A percentile compares a stretch with the other conserved stretches of the same genome.
phyloP scores from a whole-genome alignment of 306 rosid genomes.

The Cyclanthera cordifolia region DNA sequence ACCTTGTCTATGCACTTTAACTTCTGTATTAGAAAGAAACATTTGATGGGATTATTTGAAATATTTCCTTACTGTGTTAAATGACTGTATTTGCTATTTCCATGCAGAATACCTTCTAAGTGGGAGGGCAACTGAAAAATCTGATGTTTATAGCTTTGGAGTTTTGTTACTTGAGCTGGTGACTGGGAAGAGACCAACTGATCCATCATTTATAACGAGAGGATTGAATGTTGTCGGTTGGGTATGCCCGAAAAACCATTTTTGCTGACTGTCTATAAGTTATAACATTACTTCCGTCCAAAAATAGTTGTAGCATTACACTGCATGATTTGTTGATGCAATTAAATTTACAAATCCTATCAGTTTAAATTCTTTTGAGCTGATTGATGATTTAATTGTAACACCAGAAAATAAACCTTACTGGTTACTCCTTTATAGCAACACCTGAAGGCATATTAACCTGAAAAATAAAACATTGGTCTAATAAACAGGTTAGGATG shows the following conservation, averaged over 20 bases:
- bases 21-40: not conserved
- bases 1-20: not conserved
- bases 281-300: too few relatives aligned
- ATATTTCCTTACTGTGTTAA: not conserved
- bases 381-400: too few relatives aligned
- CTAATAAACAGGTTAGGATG: too few relatives aligned
- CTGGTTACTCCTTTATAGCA: too few relatives aligned
- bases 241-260: slow-evolving; percentile 44
- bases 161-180: slow-evolving; percentile 88
- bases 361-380: too few relatives aligned
- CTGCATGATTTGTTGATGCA: too few relatives aligned
- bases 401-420: too few relatives aligned
- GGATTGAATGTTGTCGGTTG: slow-evolving; percentile 96
- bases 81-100: not conserved
- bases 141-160: slow-evolving; percentile 94
- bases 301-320: too few relatives aligned
- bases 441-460: too few relatives aligned
- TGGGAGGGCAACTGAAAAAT: slow-evolving; percentile 88
- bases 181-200: slow-evolving; percentile 96
- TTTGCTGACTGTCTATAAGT: not conserved
- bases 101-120: slow-evolving; percentile 77
- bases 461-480: too few relatives aligned
- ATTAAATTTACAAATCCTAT: too few relatives aligned
- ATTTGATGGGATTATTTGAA: not conserved
- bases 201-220: slow-evolving; percentile 62